Percentiles rank a stretch among this genome's conserved stretches.
Conservation (phyloP, 202 grass and related monocot genomes). For the Digitaria exilis region DNA sequence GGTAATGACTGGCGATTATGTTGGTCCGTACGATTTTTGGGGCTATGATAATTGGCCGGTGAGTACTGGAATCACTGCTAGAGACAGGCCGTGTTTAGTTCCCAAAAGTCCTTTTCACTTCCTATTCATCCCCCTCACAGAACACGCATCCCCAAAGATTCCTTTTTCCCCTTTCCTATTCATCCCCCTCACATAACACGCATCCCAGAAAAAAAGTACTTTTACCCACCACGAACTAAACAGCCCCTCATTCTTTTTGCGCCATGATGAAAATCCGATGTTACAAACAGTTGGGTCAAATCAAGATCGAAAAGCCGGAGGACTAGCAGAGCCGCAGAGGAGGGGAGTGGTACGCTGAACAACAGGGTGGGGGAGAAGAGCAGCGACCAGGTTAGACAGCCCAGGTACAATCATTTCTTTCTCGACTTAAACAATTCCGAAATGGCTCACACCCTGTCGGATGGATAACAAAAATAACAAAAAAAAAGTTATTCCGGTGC, state of each 20-base stretch:
- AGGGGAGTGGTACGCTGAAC: not conserved
- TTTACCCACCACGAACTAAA: no score
- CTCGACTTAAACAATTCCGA: not conserved
- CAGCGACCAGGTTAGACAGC: not conserved
- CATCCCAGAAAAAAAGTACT: no score
- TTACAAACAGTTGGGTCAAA: constrained; percentile 19
- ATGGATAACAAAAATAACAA: not conserved
- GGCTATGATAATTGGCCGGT: not conserved
- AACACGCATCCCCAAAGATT: no score
- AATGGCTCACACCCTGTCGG: not conserved
- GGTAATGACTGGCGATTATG: not conserved
- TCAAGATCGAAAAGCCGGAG: constrained; percentile 10
- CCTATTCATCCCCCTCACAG: no score
- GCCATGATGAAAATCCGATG: constrained; percentile 3
- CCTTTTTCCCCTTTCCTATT: no score
- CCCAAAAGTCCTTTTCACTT: no score
- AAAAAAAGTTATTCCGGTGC: not conserved
- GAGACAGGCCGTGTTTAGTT: no score
- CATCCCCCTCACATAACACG: no score
- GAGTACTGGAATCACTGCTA: not conserved
- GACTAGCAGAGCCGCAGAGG: not conserved
- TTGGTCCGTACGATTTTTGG: not conserved
- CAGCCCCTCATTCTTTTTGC: not conserved
- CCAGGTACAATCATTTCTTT: constrained; percentile 18
- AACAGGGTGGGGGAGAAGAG: not conserved